These are phyloP conservation scores for Lobosporangium transversale DNA, from an alignment of 192 early-diverging fungal species.

Conservation along the genomic window DNA sequence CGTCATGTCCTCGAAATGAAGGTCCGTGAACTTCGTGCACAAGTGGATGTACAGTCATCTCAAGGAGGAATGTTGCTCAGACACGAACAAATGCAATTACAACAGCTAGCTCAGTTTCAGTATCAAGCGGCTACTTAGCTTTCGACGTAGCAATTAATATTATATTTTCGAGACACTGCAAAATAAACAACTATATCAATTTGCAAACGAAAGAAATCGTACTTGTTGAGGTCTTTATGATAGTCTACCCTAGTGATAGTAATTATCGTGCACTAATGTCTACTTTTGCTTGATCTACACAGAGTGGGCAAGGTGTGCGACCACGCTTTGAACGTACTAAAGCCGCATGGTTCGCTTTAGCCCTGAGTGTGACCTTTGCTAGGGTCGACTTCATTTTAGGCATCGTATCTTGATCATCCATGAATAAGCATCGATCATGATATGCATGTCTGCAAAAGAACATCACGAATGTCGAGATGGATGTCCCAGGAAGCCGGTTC, in stretches of 20 bases:
- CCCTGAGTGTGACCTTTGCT: constrained; percentile 23
- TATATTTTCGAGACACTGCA: background rate
- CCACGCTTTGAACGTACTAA: constrained; percentile 54
- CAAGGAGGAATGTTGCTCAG: constrained; percentile 33
- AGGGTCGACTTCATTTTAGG: constrained; percentile 20
- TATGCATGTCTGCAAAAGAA: constrained; percentile 94
- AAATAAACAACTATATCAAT: background rate
- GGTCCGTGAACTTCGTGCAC: constrained; percentile 26
- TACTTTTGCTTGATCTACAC: constrained; percentile 57
- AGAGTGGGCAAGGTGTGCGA: constrained; percentile 60
- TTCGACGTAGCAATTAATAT: background rate
- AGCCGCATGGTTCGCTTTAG: constrained; percentile 63
- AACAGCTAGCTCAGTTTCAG: constrained; percentile 11
- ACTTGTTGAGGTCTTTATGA: background rate
- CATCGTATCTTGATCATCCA: constrained; percentile 56
- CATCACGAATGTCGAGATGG: constrained; percentile 66
- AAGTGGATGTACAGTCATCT: constrained; percentile 26
- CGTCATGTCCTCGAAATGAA: constrained; percentile 44
- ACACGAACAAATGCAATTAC: constrained; percentile 26
- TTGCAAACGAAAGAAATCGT: background rate
- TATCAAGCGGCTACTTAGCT: too few species aligned
- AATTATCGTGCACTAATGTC: constrained; percentile 11
- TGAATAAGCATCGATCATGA: constrained; percentile 86
- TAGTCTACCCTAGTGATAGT: too few species aligned
- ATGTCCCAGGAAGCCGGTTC: constrained; percentile 29